Percentiles rank a stretch among this genome's conserved stretches.
phyloP scores from a whole-genome alignment of 2,329 filamentous ascomycete genomes.

The Diplodia corticola region DNA sequence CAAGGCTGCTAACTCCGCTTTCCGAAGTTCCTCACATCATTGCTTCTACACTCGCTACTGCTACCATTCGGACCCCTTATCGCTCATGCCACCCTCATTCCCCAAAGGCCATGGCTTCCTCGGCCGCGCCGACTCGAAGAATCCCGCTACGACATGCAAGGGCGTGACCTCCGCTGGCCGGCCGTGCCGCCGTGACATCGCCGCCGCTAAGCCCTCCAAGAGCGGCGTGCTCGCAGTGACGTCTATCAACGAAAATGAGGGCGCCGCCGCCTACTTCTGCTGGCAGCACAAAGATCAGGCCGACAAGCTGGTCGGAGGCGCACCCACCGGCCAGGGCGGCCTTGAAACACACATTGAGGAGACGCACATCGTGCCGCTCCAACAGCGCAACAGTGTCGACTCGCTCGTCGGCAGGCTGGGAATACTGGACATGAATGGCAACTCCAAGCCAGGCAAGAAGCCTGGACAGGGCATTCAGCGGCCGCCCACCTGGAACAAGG shows the following conservation, averaged over 20 bases:
- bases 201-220: constrained; percentile 45
- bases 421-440: constrained; percentile 63
- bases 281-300: constrained; percentile 96
- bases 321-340: constrained; percentile 21
- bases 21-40: constrained; percentile 27
- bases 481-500: constrained; percentile 48
- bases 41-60: constrained; percentile 23
- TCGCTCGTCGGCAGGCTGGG: constrained; percentile 80
- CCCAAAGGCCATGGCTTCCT: not conserved
- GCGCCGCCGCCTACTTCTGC: constrained; percentile 70
- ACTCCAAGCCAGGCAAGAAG: constrained; percentile 14
- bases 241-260: constrained; percentile 55
- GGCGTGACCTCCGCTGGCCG: constrained; percentile 82
- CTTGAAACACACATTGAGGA: constrained; percentile 26
- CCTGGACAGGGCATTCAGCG: constrained; percentile 34
- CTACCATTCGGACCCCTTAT: constrained; percentile 22
- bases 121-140: constrained; percentile 77
- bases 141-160: constrained; percentile 80
- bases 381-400: constrained; percentile 76
- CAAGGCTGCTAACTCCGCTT: constrained; percentile 7
- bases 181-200: constrained; percentile 75
- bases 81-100: constrained; percentile 8
- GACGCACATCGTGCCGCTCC: constrained; percentile 56
- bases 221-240: constrained; percentile 45
- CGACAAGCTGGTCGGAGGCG: constrained; percentile 35